Evolutionary conservation across 257 asterid genomes (phyloP).

Genomic region (Solanum appendiculatum): DNA sequence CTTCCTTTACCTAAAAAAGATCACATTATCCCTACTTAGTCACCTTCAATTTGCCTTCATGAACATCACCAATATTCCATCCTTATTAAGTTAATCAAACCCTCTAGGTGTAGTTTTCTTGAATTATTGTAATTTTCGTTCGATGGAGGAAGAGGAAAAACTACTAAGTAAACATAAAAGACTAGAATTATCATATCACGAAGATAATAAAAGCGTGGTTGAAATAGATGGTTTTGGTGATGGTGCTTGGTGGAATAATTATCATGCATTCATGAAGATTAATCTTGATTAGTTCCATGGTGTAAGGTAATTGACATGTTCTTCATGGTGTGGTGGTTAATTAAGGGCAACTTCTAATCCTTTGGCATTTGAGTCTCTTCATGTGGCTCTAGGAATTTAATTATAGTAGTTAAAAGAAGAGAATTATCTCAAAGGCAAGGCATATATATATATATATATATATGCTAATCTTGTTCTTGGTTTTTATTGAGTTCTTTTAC

Average conservation of each 20-base stretch:
- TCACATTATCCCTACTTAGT: slow-evolving; percentile 15
- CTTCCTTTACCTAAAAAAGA: slow-evolving; percentile 11
- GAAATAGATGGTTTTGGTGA: neutral
- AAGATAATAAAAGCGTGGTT: neutral
- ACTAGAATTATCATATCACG: neutral
- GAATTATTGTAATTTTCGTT: neutral
- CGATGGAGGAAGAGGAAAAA: neutral
- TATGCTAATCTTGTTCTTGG: neutral
- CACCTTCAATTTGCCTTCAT: slow-evolving; percentile 22
- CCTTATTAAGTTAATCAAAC: slow-evolving; percentile 6
- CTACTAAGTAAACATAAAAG: neutral
- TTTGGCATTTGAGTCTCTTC: slow-evolving; percentile 51
- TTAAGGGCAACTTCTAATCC: slow-evolving; percentile 77
- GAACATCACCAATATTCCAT: neutral
- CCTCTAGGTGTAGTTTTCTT: slow-evolving; percentile 20
- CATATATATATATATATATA: no score
- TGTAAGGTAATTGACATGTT: neutral
- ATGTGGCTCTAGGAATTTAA: neutral
- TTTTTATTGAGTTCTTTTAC: neutral
- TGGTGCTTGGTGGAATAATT: neutral
- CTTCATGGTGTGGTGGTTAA: neutral
- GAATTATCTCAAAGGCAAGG: neutral
- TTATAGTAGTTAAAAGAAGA: neutral
- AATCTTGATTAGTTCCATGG: neutral
- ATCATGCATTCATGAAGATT: slow-evolving; percentile 13